These are phyloP conservation scores for Ampelocalamus luodianensis DNA, from an alignment of 176 grass and related monocot species.

Conservation along the genomic window DNA sequence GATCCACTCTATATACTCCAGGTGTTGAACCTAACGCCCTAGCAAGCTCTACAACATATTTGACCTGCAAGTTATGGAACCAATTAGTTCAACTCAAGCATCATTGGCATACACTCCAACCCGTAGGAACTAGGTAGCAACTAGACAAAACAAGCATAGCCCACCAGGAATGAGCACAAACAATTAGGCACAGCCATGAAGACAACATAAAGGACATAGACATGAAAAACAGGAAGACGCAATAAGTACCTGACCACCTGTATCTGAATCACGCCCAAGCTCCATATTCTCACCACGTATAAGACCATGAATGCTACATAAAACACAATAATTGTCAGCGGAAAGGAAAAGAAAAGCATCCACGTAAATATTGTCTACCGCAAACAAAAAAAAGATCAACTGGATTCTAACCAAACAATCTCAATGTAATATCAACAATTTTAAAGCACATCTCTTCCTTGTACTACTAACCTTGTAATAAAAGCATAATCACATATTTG, in stretches of 20 bases:
- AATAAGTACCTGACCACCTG: conserved; percentile 73
- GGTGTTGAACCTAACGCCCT: conserved; percentile 74
- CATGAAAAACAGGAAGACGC: conserved; percentile 4
- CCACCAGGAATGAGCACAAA: conserved; percentile 1
- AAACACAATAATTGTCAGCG: conserved; percentile 28
- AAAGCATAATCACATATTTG: background rate
- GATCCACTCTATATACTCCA: conserved; percentile 79
- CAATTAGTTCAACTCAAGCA: conserved; percentile 35
- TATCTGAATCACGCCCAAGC: conserved; percentile 85
- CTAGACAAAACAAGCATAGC: conserved; percentile 12
- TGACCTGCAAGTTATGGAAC: conserved; percentile 57
- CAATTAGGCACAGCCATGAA: conserved; percentile 24
- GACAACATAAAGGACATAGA: background rate
- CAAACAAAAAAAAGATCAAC: background rate
- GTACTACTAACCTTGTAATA: background rate
- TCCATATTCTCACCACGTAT: conserved; percentile 94
- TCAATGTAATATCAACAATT: background rate
- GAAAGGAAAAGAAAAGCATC: conserved; percentile 29
- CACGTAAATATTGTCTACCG: conserved; percentile 1
- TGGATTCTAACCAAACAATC: conserved; percentile 27
- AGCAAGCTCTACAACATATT: conserved; percentile 90
- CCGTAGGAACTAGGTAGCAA: conserved; percentile 1
- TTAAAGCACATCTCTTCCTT: background rate
- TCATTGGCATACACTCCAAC: conserved; percentile 14
- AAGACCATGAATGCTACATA: conserved; percentile 81